phyloP scores from a whole-genome alignment of 2,329 filamentous ascomycete species.

The Paraconiothyrium sp. region DNA sequence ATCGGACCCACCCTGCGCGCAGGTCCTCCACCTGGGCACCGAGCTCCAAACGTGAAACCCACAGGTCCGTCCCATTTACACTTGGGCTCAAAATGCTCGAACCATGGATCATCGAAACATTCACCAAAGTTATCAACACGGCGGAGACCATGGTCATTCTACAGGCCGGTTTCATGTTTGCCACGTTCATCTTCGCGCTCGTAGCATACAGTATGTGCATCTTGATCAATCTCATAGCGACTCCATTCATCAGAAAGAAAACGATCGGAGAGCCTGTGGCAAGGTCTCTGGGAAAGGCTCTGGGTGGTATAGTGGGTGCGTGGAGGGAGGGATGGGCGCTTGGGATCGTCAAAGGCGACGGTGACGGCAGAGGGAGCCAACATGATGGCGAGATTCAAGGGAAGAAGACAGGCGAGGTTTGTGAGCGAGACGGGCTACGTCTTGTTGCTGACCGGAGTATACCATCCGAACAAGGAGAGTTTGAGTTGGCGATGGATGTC shows the following conservation, averaged over 20 bases:
- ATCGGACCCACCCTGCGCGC: neutral
- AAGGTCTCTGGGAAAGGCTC: no score
- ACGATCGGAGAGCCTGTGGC: no score
- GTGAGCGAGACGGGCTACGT: neutral
- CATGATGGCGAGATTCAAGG: neutral
- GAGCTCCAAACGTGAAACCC: slow-evolving; percentile 18
- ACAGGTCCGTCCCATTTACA: neutral
- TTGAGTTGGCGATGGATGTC: neutral
- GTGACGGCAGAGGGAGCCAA: no score
- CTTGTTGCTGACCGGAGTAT: neutral
- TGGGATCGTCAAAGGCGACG: no score
- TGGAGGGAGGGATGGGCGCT: no score
- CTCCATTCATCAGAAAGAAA: neutral
- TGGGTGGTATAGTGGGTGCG: no score
- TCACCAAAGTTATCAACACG: neutral
- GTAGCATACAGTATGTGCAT: neutral
- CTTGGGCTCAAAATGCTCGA: neutral
- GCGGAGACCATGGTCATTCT: neutral
- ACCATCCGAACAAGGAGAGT: neutral
- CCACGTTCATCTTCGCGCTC: neutral
- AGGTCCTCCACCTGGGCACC: neutral
- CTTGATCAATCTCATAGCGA: neutral
- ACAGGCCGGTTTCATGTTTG: neutral
- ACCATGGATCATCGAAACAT: neutral
- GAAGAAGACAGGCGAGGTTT: no score